phyloP scores from a whole-genome alignment of 441 rosid genomes.

The Geranium incanum region DNA sequence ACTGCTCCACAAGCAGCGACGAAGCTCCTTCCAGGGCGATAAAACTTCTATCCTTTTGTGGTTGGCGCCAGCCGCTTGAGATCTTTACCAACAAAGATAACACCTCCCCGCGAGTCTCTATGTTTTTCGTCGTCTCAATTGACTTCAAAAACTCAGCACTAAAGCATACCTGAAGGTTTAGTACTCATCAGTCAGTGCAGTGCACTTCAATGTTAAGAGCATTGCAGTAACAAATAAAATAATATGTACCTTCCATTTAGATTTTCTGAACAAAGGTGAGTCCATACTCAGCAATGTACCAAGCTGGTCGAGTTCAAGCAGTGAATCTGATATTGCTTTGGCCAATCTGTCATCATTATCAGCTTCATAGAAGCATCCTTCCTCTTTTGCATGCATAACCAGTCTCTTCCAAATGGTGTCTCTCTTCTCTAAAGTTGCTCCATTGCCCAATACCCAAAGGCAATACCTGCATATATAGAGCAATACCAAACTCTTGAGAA shows the following conservation, averaged over 20 bases:
- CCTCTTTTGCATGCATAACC: conserved; percentile 27
- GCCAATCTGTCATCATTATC: conserved; percentile 36
- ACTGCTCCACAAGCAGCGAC: neutral
- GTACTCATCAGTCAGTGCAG: too few species aligned
- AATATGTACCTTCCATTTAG: conserved; percentile 37
- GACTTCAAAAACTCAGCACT: neutral
- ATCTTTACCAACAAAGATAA: neutral
- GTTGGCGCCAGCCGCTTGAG: neutral
- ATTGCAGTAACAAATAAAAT: neutral
- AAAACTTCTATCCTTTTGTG: neutral
- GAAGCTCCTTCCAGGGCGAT: neutral
- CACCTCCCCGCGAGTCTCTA: neutral
- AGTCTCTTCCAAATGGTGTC: conserved; percentile 25
- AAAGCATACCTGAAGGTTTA: neutral
- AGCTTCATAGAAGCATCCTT: conserved; percentile 37
- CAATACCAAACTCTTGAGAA: neutral
- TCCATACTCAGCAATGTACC: conserved; percentile 26
- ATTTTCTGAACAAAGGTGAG: neutral
- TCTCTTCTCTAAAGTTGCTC: conserved; percentile 23
- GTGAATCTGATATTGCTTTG: conserved; percentile 27
- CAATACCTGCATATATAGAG: conserved; percentile 22
- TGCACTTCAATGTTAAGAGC: too few species aligned
- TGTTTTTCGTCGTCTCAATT: neutral
- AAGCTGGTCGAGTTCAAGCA: conserved; percentile 25
- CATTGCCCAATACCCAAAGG: conserved; percentile 37